Conservation (phyloP, 768 basidiomycete species). For the button mushroom (Agaricus bisporus) region DNA sequence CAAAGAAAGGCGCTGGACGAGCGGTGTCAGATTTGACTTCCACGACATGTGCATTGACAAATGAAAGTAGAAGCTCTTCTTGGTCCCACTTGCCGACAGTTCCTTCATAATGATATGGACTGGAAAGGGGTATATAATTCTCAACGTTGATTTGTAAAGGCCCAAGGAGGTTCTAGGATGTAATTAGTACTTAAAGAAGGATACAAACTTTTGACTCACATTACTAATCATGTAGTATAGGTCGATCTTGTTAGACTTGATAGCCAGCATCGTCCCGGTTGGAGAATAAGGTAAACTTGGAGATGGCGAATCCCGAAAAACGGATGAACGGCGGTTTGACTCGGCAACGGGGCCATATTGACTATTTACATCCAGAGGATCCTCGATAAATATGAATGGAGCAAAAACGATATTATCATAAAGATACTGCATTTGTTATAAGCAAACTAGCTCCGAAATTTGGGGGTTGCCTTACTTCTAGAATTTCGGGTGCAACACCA, state of each 20-base stretch:
- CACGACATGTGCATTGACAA: slow-evolving; percentile 52
- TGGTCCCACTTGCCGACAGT: slow-evolving; percentile 63
- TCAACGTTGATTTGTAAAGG: slow-evolving; percentile 67
- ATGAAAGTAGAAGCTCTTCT: slow-evolving; percentile 56
- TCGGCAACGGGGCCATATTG: slow-evolving; percentile 45
- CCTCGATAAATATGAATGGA: slow-evolving; percentile 95
- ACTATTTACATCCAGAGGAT: slow-evolving; percentile 67
- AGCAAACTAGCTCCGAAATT: not conserved
- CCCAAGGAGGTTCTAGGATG: slow-evolving; percentile 52
- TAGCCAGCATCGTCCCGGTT: slow-evolving; percentile 27
- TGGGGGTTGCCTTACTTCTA: slow-evolving; percentile 58
- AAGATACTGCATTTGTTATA: slow-evolving; percentile 56
- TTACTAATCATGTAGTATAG: slow-evolving; percentile 87
- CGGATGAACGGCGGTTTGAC: slow-evolving; percentile 31
- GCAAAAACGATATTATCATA: slow-evolving; percentile 96
- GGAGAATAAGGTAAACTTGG: slow-evolving; percentile 16
- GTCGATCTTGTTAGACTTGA: slow-evolving; percentile 70
- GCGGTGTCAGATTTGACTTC: slow-evolving; percentile 42
- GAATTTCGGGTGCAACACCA: slow-evolving; percentile 73
- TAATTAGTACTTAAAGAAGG: slow-evolving; percentile 2
- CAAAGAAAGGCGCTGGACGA: slow-evolving; percentile 30
- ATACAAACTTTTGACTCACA: slow-evolving; percentile 33
- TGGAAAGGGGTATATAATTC: slow-evolving; percentile 46
- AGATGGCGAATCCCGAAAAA: slow-evolving; percentile 15
- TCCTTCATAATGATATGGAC: slow-evolving; percentile 66